A percentile compares a stretch with the other conserved stretches of the same genome.
Conservation (phyloP, 345 rosid species). For the Isatis tinctoria region DNA sequence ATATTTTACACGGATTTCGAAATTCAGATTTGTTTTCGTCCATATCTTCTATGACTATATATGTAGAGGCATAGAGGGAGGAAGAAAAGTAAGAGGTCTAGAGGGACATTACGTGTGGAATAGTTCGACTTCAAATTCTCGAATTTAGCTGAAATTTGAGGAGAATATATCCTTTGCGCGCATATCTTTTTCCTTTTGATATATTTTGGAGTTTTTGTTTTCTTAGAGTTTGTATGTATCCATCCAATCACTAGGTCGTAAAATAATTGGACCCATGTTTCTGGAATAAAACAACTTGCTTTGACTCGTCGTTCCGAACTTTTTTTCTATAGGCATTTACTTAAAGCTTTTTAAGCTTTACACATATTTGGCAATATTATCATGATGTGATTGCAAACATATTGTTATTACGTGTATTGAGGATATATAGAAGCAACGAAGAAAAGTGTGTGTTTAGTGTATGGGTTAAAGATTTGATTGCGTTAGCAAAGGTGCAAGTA, state of each 20-base stretch:
- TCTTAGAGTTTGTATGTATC: conserved; percentile 13
- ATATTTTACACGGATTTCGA: background rate
- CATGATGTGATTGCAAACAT: background rate
- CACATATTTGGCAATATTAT: background rate
- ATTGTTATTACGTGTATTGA: background rate
- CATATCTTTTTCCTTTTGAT: background rate
- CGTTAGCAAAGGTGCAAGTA: conserved; percentile 30
- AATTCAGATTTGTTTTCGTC: background rate
- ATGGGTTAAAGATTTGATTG: conserved; percentile 31
- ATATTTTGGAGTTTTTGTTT: background rate
- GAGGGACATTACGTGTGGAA: conserved; percentile 20
- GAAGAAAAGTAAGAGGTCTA: conserved; percentile 4
- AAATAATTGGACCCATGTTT: conserved; percentile 2
- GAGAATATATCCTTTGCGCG: conserved; percentile 12
- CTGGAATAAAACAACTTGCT: conserved; percentile 16
- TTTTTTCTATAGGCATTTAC: background rate
- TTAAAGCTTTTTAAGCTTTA: background rate
- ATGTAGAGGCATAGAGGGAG: background rate
- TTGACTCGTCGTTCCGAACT: background rate
- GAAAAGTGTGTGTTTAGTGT: conserved; percentile 20
- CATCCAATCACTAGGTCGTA: conserved; percentile 10
- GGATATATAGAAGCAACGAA: conserved; percentile 28
- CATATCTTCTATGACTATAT: background rate
- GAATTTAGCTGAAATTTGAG: conserved; percentile 12
- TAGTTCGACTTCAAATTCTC: conserved; percentile 18